Evolutionary conservation across 441 rosid genomes (phyloP), one percentile per base, ranked within the genome.

Genomic region (Arabidopsis hybrid): DNA sequence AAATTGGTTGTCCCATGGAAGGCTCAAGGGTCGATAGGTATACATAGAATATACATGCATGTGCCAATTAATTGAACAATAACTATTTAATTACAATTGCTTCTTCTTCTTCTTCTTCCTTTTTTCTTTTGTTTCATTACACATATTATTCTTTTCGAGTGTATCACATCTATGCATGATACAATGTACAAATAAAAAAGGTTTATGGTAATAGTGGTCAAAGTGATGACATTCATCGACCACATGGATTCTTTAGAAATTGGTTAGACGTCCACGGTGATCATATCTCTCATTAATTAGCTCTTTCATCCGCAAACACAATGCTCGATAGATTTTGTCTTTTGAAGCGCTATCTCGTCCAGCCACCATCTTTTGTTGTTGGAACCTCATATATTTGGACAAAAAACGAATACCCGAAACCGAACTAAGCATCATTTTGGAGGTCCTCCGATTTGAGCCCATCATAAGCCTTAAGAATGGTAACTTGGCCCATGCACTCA

Each of bases 1-100:
- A 45, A 60, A 60, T 60, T 60, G 68, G 69, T 43, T 74, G 73
- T 60, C 73, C 73, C 67, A 74, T 67, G 46, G 9, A 21, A 51
- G 47, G 29, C 62, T 50, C 78, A 59, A 74, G 73, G 57, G 78
- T 42, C 62, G 56, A 40, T 42, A 32, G 29, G 13, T 49, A 47
- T 64, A 52, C 11, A 43, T 65, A 73, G 31, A 65, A 57, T 49
- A 60, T n/a, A 60, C 39, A 67, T 74, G 67, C 61, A 67, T 59
- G 53, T 58, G 72, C 60, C 4, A 49, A 32, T 18, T n/a, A 46
- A 31, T 3, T 46, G 49, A 57, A 26, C 38, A 65, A 29, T 17
- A 13, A 45, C 18, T 32, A 12, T 21, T 32, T 17, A 16, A 50
- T 35, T 39, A 29, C 55, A 55, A 1, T 45, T 72, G 31, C 14